A percentile compares a stretch with the other conserved stretches of the same genome.
Conservation (phyloP, 371 early-diverging fungal genomes). For the Coemansia sp. region DNA sequence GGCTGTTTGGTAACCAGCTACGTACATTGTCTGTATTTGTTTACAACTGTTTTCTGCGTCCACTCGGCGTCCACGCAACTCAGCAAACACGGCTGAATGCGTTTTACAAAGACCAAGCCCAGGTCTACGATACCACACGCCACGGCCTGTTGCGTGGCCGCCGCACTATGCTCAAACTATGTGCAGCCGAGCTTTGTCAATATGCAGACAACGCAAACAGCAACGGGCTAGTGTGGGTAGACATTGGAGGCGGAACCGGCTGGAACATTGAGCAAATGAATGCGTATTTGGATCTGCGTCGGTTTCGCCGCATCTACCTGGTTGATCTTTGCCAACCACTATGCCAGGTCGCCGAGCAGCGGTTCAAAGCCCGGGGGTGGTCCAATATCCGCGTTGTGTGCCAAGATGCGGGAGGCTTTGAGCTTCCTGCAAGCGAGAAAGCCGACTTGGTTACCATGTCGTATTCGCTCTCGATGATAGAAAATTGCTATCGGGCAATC, state of each 20-base stretch:
- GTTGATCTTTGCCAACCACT: constrained; percentile 83
- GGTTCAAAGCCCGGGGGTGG: constrained; percentile 76
- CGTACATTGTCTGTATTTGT: constrained; percentile 52
- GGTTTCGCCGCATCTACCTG: constrained; percentile 77
- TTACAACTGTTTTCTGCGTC: constrained; percentile 78
- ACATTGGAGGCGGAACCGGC: constrained; percentile 85
- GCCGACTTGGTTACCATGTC: constrained; percentile 79
- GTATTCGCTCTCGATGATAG: constrained; percentile 90
- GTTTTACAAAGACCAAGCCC: constrained; percentile 35
- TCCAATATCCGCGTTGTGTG: constrained; percentile 76
- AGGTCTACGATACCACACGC: constrained; percentile 66
- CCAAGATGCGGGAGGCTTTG: constrained; percentile 73
- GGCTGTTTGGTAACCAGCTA: background rate
- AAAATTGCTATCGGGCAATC: constrained; percentile 67
- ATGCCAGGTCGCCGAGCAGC: constrained; percentile 74
- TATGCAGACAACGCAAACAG: constrained; percentile 19
- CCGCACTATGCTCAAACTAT: constrained; percentile 74
- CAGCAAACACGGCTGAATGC: constrained; percentile 50
- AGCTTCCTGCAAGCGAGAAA: constrained; percentile 57
- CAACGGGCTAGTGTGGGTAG: constrained; percentile 69
- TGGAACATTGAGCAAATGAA: constrained; percentile 88
- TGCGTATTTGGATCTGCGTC: constrained; percentile 65
- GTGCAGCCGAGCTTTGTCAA: constrained; percentile 72
- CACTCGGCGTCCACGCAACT: constrained; percentile 54
- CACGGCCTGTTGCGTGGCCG: constrained; percentile 73